Evolutionary conservation across 1,139 yeast species (phyloP), one percentile per base, ranked within the genome.

Genomic region (Pichia sp.): DNA sequence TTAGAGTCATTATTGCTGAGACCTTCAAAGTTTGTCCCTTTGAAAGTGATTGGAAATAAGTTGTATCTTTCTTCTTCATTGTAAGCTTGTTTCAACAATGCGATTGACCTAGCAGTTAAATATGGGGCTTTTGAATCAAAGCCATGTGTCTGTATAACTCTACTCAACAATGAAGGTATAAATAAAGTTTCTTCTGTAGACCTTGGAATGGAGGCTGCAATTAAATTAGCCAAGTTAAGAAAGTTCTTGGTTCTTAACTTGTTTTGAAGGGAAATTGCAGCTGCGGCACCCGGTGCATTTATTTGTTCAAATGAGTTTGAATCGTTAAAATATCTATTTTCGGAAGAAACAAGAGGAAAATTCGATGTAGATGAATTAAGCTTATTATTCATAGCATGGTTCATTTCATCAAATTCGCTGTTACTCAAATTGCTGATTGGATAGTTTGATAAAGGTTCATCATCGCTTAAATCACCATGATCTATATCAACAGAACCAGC

Each of bases 241-340:
- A 69, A 73, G 44, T 62, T 57, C 43, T 65, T 66, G 36, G 68
- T 71, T 48, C 73, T 73, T 73, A 75, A 71, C 54, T 68, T 75
- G 39, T 76, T 62, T 44, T 62, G 81, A 49, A 77, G 68, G 7
- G 85, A 81, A 39, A 85, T 77, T 3, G 87, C 87, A 3, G 90
- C 90, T 3, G 85, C 83, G 2, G 87, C 79, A 4, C 87, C 90
- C 0, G 92, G 90, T 0, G 90, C 90, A 43, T 84, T 86, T 36
- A 68, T 69, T 43, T 75, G 77, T 54, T 79, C 82, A 49, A 77
- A 73, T 3, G 71, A 65, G 40, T 58, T 44, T 1, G 49, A 39
- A 35, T 46, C 45, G n/a, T 33, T 32, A 33, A 31, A 16, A 5
- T 4, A 10, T 5, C 33, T 4, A 32, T 32, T 23, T 32, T 27